phyloP scores from a whole-genome alignment of 768 basidiomycete species.

The Pilatotrama ljubarskyi region DNA sequence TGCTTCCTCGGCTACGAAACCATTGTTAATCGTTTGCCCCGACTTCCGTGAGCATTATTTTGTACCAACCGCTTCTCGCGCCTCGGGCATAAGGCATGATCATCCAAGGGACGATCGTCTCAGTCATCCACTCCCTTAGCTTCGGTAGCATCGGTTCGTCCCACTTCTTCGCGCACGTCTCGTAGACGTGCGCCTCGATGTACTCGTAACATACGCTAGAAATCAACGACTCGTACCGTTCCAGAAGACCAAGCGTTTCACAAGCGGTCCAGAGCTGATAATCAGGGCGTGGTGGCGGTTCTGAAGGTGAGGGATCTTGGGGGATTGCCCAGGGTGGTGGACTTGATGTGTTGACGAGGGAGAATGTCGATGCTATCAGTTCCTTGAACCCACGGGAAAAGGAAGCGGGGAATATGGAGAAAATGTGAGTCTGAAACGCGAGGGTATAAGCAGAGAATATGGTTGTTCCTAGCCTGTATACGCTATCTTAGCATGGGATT shows the following conservation, averaged over 20 bases:
- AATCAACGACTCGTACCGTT: conserved; percentile 82
- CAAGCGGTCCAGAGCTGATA: conserved; percentile 56
- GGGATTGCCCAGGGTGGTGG: conserved; percentile 24
- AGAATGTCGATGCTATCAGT: conserved; percentile 60
- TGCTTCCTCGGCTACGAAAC: conserved; percentile 63
- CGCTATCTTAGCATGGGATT: neutral
- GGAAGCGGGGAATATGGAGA: conserved; percentile 65
- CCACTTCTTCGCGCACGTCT: conserved; percentile 71
- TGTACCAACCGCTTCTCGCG: conserved; percentile 51
- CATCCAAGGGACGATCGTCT: conserved; percentile 85
- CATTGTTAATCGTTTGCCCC: neutral
- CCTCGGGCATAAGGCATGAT: conserved; percentile 72
- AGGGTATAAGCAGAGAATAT: conserved; percentile 63
- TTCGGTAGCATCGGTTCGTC: conserved; percentile 58
- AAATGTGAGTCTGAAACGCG: conserved; percentile 73
- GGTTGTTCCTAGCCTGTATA: conserved; percentile 58
- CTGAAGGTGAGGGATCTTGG: conserved; percentile 3
- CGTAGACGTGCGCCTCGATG: conserved; percentile 73
- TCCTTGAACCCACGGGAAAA: conserved; percentile 70
- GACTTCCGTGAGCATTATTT: no score
- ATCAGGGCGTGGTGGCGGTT: conserved; percentile 34
- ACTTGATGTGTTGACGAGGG: conserved; percentile 19
- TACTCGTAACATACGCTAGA: conserved; percentile 83
- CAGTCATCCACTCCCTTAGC: conserved; percentile 75
- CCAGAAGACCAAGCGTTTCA: conserved; percentile 71